phyloP scores from a whole-genome alignment of 768 basidiomycete species.

The Clitopilus passeckerianus region DNA sequence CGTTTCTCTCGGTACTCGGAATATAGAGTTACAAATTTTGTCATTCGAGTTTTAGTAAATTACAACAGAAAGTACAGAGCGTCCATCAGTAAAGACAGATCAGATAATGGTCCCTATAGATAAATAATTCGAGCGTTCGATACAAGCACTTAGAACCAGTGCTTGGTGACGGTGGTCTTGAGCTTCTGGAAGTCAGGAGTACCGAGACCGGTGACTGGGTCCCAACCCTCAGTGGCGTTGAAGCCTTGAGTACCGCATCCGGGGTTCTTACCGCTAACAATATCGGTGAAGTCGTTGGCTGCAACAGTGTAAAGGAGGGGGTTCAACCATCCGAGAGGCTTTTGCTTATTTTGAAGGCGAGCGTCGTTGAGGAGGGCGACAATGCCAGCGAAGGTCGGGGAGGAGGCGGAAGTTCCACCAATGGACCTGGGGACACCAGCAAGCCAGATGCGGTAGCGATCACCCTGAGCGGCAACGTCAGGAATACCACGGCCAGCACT shows the following conservation, averaged over 20 bases:
- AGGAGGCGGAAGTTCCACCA: slow-evolving; percentile 20
- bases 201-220: slow-evolving; percentile 21
- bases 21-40: not conserved
- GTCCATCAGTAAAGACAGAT: not conserved
- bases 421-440: slow-evolving; percentile 10
- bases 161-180: slow-evolving; percentile 1
- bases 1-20: no score
- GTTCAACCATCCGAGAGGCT: slow-evolving; percentile 17
- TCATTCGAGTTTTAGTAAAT: not conserved
- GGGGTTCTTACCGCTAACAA: slow-evolving; percentile 27
- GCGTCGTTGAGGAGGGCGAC: slow-evolving; percentile 24
- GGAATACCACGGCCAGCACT: slow-evolving; percentile 19
- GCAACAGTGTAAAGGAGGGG: slow-evolving; percentile 14
- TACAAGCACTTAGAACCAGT: not conserved
- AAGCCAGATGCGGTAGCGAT: slow-evolving; percentile 15
- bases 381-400: slow-evolving; percentile 18
- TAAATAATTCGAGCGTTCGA: not conserved
- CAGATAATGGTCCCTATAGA: not conserved
- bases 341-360: slow-evolving; percentile 12
- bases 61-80: not conserved
- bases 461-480: slow-evolving; percentile 24
- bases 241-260: slow-evolving; percentile 43
- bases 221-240: slow-evolving; percentile 15
- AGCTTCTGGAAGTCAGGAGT: slow-evolving; percentile 19
- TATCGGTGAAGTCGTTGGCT: slow-evolving; percentile 16